Base-by-base conservation (phyloP, 495 filamentous ascomycete genomes). In the Talaromyces thailandensis region DNA sequence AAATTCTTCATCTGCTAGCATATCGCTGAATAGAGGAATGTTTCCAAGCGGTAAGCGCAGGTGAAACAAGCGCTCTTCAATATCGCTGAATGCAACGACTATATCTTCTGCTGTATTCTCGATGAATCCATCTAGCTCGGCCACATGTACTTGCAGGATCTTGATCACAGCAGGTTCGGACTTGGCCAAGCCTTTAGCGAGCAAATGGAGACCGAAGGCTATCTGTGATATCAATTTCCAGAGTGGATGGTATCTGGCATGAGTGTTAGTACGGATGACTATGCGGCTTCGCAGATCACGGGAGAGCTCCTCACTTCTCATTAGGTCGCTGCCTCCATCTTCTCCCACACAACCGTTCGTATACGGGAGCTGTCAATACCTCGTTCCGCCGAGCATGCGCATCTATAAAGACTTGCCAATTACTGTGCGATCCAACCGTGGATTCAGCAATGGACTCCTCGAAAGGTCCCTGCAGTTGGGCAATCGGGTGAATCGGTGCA, bases 151-250 rank as follows among this genome's bases (percentile, higher is more conserved):
- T 70, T 96, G 91, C 52, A 98, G 83, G 55, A 98, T 98, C 52
- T 83, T 86, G 65, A 96, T 85, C 16, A 97, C 93, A 64, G 92
- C 86, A 18, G 84, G 80, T 45, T 97, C 88, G 62, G 90, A 93
- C 73, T 91, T 96, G 18, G 94, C 93, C 64, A 95, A 82, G 55
- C 85, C 84, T 66, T 93, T 87, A 35, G 93, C 86, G 32, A 98
- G 77, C 12, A 98, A 81, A 74, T 97, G 90, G 31, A 98, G 85
- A 28, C 95, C 94, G 71, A 97, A 98, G 0, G 88, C 87, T 67
- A 97, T 93, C 69, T 98, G 94, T 7, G 94, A 87, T 68, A 93
- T 82, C 58, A 98, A 80, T 75, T 96, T 96, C 82, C 87, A 88
- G 43, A 98, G 78, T 62, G 93, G 90, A 74, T 98, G 94, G 67